phyloP scores from a whole-genome alignment of 1,284 basidiomycete genomes.

The Trametes hirsuta region DNA sequence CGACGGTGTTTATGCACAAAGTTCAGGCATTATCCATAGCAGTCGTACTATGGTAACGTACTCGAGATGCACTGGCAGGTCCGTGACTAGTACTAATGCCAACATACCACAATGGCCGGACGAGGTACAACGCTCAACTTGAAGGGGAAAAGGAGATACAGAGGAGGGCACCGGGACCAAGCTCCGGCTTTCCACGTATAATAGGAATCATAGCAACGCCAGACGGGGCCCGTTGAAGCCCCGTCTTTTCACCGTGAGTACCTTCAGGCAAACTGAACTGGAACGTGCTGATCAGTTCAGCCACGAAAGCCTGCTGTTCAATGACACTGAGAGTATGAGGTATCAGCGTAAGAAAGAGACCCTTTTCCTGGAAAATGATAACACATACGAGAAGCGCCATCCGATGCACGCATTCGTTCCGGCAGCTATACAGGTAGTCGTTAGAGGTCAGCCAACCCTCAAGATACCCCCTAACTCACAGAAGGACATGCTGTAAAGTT shows the following conservation, averaged over 20 bases:
- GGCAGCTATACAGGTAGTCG: slow-evolving; percentile 14
- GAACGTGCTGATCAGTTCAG: slow-evolving; percentile 31
- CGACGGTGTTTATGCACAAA: too few species aligned
- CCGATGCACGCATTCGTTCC: slow-evolving; percentile 38
- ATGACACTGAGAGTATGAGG: slow-evolving; percentile 25
- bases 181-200: slow-evolving; percentile 47
- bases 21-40: too few species aligned
- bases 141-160: slow-evolving; percentile 4
- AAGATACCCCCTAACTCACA: slow-evolving; percentile 5
- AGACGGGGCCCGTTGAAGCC: slow-evolving; percentile 42
- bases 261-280: slow-evolving; percentile 37
- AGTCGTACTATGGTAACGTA: too few species aligned
- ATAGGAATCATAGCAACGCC: slow-evolving; percentile 45
- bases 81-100: too few species aligned
- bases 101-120: too few species aligned
- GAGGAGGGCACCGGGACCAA: slow-evolving; percentile 33
- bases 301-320: slow-evolving; percentile 32
- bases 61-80: too few species aligned
- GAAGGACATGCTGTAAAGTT: slow-evolving; percentile 16
- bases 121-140: too few species aligned
- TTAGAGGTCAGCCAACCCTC: background rate
- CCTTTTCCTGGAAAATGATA: background rate
- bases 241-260: slow-evolving; percentile 29
- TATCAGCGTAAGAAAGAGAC: background rate
- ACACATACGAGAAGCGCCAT: slow-evolving; percentile 39